Conservation (phyloP, 139 green algal species). For the Tetradesmus obliquus region DNA sequence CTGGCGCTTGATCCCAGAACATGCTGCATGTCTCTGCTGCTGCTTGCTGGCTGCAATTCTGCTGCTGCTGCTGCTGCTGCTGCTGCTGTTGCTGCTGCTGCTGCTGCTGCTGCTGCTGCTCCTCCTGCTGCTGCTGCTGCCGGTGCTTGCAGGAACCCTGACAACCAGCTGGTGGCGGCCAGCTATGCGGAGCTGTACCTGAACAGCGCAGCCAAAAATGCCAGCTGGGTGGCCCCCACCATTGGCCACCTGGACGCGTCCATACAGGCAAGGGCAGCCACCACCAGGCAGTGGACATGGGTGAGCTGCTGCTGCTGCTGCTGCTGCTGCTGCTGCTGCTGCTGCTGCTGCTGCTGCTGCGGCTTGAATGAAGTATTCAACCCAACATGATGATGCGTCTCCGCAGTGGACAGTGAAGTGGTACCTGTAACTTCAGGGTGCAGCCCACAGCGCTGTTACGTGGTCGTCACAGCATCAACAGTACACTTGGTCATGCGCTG, state of each 20-base stretch:
- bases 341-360: not conserved
- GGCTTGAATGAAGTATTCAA: not conserved
- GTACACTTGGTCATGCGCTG: too few relatives aligned
- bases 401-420: too few relatives aligned
- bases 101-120: too few relatives aligned
- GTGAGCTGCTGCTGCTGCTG: not conserved
- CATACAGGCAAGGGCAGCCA: not conserved
- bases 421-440: too few relatives aligned
- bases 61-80: too few relatives aligned
- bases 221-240: conserved; percentile 1
- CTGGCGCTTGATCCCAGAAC: too few relatives aligned
- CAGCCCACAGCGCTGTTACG: too few relatives aligned
- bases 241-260: not conserved
- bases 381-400: too few relatives aligned
- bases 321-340: not conserved
- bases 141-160: conserved; percentile 8
- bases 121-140: not conserved
- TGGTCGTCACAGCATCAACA: too few relatives aligned
- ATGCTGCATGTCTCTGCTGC: too few relatives aligned
- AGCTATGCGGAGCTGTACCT: conserved; percentile 28
- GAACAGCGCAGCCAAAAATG: not conserved
- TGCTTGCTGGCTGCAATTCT: too few relatives aligned
- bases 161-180: conserved; percentile 14
- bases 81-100: too few relatives aligned
- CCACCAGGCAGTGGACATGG: not conserved